These are phyloP conservation scores for Cryptococcus maquisensis DNA, from an alignment of 1,284 basidiomycete genomes.

Conservation along the genomic window DNA sequence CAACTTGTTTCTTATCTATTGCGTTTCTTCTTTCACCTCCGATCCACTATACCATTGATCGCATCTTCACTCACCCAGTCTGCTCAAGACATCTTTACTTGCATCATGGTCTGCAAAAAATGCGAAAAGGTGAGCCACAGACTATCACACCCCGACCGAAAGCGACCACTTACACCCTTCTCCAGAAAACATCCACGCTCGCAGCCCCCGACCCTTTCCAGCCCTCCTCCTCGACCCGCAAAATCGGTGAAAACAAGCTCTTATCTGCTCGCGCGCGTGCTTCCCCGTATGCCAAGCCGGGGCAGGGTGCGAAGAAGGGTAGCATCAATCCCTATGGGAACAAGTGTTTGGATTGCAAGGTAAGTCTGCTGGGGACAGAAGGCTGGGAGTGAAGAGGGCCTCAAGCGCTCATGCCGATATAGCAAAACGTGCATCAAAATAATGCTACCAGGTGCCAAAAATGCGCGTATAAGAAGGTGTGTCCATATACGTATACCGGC, in stretches of 20 bases:
- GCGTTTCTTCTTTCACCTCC: too few species aligned
- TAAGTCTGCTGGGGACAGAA: conserved; percentile 13
- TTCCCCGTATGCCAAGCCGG: conserved; percentile 38
- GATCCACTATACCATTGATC: too few species aligned
- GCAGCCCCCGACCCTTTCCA: conserved; percentile 44
- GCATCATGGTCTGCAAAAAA: conserved; percentile 49
- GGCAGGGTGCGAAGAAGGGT: conserved; percentile 20
- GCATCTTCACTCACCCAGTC: too few species aligned
- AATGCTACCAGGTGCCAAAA: conserved; percentile 47
- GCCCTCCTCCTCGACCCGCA: conserved; percentile 44
- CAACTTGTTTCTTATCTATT: too few species aligned
- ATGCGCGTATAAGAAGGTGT: conserved; percentile 49
- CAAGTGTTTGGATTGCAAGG: conserved; percentile 50
- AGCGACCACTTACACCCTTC: not conserved
- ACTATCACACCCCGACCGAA: not conserved
- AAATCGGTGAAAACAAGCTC: conserved; percentile 50
- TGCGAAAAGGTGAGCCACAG: conserved; percentile 46
- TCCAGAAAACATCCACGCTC: conserved; percentile 45
- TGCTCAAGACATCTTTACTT: not conserved
- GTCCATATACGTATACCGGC: not conserved
- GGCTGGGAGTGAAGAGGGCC: too few species aligned
- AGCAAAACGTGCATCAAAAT: conserved; percentile 42
- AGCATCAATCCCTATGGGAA: conserved; percentile 42
- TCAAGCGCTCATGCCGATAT: not conserved
- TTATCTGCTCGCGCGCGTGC: conserved; percentile 37